Conservation (phyloP, 257 asterid genomes). For the Perilla frutescens region DNA sequence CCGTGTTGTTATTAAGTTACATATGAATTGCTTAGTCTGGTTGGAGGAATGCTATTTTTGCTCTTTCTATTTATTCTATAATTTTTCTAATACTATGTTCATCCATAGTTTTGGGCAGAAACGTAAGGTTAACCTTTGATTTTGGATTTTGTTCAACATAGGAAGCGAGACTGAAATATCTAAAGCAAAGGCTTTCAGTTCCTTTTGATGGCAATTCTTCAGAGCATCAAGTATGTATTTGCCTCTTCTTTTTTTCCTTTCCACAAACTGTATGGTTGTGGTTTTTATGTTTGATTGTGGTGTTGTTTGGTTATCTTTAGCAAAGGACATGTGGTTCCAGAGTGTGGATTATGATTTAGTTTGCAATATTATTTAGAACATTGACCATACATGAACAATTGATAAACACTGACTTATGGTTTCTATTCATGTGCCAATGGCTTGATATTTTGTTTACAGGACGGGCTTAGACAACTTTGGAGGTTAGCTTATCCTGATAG, state of each 20-base stretch:
- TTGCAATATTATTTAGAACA: background rate
- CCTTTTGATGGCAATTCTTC: constrained; percentile 83
- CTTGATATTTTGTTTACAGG: constrained; percentile 54
- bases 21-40: constrained; percentile 7
- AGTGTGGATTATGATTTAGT: background rate
- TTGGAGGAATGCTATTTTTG: constrained; percentile 25
- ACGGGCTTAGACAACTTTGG: constrained; percentile 91
- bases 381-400: background rate
- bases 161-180: constrained; percentile 87
- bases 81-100: background rate
- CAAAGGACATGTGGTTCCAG: constrained; percentile 4
- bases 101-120: constrained; percentile 23
- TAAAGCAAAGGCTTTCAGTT: constrained; percentile 72
- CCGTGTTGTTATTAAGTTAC: constrained; percentile 1
- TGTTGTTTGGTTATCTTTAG: constrained; percentile 8
- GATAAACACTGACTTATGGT: constrained; percentile 7
- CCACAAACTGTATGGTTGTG: background rate
- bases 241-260: background rate
- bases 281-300: background rate
- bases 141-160: constrained; percentile 44
- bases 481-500: constrained; percentile 85
- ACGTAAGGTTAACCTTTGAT: constrained; percentile 17
- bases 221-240: constrained; percentile 81
- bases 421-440: constrained; percentile 20
- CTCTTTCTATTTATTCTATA: background rate